phyloP scores from a whole-genome alignment of 306 rosid species.

The Inga laurina region DNA sequence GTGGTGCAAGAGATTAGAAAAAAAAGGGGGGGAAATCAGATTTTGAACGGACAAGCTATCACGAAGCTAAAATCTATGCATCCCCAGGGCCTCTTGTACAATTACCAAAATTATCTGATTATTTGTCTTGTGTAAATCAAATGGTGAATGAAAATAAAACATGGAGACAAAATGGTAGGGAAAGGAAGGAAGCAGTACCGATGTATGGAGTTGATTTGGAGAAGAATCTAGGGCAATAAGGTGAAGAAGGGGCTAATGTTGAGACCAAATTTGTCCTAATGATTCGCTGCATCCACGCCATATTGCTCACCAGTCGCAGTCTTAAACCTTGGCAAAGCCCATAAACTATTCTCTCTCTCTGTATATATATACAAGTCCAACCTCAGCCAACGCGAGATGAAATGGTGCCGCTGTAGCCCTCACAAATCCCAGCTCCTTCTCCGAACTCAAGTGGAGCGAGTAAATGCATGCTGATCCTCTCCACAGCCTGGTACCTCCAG shows the following conservation, averaged over 20 bases:
- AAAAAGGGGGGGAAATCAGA: background rate
- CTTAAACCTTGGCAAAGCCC: background rate
- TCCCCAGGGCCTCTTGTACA: background rate
- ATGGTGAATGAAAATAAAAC: background rate
- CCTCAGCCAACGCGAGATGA: background rate
- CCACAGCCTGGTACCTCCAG: too few species aligned
- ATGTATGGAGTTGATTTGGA: constrained; percentile 56
- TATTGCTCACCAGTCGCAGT: background rate
- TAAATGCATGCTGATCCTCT: too few species aligned
- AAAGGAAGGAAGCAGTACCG: constrained; percentile 30
- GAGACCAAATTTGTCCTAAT: constrained; percentile 21
- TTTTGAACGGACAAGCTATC: background rate
- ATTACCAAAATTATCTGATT: background rate
- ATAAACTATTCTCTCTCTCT: background rate
- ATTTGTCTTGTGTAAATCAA: background rate
- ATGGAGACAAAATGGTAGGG: background rate
- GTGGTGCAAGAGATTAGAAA: too few species aligned
- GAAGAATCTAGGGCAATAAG: constrained; percentile 53
- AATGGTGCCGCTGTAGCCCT: background rate
- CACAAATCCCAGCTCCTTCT: background rate
- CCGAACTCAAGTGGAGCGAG: too few species aligned
- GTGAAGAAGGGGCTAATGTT: constrained; percentile 23
- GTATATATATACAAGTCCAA: background rate
- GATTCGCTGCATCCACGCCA: constrained; percentile 53
- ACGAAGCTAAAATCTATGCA: background rate